Conservation (phyloP, 805 yeast species). For the Grigorovia humatica region DNA sequence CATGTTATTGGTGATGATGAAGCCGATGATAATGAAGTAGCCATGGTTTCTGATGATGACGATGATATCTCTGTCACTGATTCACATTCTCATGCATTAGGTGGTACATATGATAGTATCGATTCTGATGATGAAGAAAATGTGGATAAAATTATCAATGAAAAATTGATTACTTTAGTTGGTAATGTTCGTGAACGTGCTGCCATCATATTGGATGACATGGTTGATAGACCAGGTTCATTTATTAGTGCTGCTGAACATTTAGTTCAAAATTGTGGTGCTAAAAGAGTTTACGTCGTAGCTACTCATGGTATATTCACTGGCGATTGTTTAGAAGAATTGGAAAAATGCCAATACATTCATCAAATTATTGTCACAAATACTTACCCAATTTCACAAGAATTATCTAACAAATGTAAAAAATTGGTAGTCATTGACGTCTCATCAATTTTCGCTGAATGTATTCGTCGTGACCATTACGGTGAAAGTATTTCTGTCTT, state of each 20-base stretch:
- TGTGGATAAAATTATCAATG: conserved; percentile 34
- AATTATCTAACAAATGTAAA: conserved; percentile 43
- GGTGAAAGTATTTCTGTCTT: conserved; percentile 93
- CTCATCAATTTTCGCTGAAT: conserved; percentile 92
- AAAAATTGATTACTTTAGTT: conserved; percentile 87
- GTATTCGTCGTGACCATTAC: conserved; percentile 96
- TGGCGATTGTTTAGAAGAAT: conserved; percentile 71
- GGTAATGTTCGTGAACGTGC: conserved; percentile 91
- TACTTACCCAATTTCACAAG: conserved; percentile 80
- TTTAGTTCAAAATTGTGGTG: conserved; percentile 91
- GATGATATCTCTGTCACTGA: conserved; percentile 15
- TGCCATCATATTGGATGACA: conserved; percentile 90
- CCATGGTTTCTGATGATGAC: conserved; percentile 25
- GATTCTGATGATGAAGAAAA: conserved; percentile 75
- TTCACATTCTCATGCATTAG: conserved; percentile 49
- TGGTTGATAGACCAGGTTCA: conserved; percentile 91
- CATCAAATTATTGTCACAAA: conserved; percentile 92
- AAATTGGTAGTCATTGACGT: conserved; percentile 86
- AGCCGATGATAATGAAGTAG: conserved; percentile 23
- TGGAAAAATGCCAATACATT: conserved; percentile 70
- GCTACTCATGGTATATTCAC: conserved; percentile 96
- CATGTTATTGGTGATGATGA: conserved; percentile 90
- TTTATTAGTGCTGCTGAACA: conserved; percentile 98
- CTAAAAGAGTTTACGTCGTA: conserved; percentile 76
- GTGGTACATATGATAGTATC: conserved; percentile 70